Evolutionary conservation across 352 stramenopile genomes (phyloP).

Genomic region (Pythium phragmiticola): DNA sequence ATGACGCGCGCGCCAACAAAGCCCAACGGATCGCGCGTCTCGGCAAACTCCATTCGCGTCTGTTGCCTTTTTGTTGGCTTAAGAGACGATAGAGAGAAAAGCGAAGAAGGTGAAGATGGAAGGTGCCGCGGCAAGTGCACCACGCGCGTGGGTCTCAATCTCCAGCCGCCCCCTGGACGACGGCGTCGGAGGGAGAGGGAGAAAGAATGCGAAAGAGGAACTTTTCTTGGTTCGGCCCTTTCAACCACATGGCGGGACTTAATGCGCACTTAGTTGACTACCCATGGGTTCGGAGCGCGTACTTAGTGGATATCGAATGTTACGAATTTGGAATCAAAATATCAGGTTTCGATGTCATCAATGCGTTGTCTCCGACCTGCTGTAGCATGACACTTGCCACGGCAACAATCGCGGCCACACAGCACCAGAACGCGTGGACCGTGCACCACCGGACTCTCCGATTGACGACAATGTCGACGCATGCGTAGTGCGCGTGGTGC

Average conservation of each 20-base stretch:
- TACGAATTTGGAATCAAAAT: background rate
- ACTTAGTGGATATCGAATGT: constrained; percentile 2
- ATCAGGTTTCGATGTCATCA: background rate
- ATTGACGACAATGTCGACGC: constrained; percentile 5
- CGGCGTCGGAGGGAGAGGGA: background rate
- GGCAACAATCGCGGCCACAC: background rate
- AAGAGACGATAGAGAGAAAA: background rate
- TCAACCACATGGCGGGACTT: background rate
- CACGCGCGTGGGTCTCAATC: background rate
- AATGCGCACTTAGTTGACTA: background rate
- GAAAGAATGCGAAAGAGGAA: background rate
- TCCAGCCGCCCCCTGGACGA: background rate
- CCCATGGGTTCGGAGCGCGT: background rate
- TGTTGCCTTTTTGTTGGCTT: too few relatives aligned
- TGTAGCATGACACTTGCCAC: background rate
- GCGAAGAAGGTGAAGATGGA: background rate
- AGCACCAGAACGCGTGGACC: background rate
- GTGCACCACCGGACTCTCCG: background rate
- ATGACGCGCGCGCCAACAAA: constrained; percentile 66
- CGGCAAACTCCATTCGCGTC: constrained; percentile 24
- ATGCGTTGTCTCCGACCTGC: too few relatives aligned
- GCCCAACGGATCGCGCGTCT: constrained; percentile 60
- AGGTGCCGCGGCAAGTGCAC: background rate
- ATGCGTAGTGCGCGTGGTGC: constrained; percentile 64
- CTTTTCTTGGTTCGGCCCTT: background rate